A percentile compares a stretch with the other conserved stretches of the same genome.
phyloP scores from a whole-genome alignment of 2,329 filamentous ascomycete genomes.

The Aspergillus hortae region DNA sequence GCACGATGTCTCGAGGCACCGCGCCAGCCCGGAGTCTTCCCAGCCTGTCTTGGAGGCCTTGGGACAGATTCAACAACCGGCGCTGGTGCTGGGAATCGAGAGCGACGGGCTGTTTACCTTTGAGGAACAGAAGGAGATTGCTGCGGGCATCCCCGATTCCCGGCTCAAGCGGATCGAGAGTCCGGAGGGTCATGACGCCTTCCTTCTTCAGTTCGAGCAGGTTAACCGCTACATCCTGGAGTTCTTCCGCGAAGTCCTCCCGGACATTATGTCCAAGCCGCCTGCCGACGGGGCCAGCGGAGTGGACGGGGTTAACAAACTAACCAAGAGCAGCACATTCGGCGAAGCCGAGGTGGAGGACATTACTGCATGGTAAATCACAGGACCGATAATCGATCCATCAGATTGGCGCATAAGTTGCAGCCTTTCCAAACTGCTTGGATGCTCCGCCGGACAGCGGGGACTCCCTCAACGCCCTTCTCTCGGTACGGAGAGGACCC shows the following conservation, averaged over 20 bases:
- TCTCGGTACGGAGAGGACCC: constrained; percentile 14
- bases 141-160: constrained; percentile 72
- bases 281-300: constrained; percentile 46
- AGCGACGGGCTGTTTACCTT: constrained; percentile 96
- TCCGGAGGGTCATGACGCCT: constrained; percentile 93
- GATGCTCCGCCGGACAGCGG: constrained; percentile 9
- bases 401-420: constrained; percentile 27
- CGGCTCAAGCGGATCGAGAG: constrained; percentile 84
- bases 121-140: constrained; percentile 91
- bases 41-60: constrained; percentile 68
- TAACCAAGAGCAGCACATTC: constrained; percentile 87
- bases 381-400: not conserved
- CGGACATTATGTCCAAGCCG: constrained; percentile 77
- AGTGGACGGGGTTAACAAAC: constrained; percentile 54
- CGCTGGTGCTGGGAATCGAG: constrained; percentile 88
- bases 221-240: constrained; percentile 83
- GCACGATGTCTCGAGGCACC: constrained; percentile 83
- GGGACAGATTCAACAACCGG: constrained; percentile 78
- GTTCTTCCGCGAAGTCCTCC: constrained; percentile 77
- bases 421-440: constrained; percentile 17
- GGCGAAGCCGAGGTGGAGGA: constrained; percentile 95
- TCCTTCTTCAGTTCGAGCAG: constrained; percentile 94
- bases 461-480: constrained; percentile 2
- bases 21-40: constrained; percentile 44
- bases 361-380: constrained; percentile 80